Conservation (phyloP, 73 alveolate species). For the Blepharisma stoltei region DNA sequence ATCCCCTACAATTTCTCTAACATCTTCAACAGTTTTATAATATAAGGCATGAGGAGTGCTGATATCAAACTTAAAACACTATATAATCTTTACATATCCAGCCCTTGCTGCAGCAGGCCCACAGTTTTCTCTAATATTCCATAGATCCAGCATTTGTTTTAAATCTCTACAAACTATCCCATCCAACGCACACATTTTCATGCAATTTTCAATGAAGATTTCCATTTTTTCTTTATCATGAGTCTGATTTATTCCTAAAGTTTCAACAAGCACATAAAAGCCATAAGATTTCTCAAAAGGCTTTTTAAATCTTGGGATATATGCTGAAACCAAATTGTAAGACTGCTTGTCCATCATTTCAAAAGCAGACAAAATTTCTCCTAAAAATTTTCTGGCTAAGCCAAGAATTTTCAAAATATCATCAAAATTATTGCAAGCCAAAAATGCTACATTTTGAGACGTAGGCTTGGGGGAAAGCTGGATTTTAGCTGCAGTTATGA, state of each 20-base stretch:
- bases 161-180: background rate
- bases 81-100: background rate
- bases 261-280: background rate
- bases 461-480: background rate
- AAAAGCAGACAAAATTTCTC: slow-evolving; percentile 10
- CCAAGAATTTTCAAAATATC: background rate
- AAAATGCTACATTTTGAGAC: background rate
- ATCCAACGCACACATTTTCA: background rate
- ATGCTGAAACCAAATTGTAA: background rate
- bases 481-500: background rate
- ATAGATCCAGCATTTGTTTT: background rate
- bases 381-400: background rate
- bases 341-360: background rate
- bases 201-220: background rate
- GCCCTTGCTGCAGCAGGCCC: background rate
- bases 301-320: background rate
- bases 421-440: background rate
- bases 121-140: slow-evolving; percentile 5
- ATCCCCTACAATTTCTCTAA: background rate
- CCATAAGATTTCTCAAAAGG: background rate
- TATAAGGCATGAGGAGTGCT: background rate
- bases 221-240: background rate
- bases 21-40: background rate
- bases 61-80: background rate
- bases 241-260: background rate